Evolutionary conservation across 1,284 basidiomycete species (phyloP), one percentile per base, ranked within the genome.

Genomic region (Malassezia equina): DNA sequence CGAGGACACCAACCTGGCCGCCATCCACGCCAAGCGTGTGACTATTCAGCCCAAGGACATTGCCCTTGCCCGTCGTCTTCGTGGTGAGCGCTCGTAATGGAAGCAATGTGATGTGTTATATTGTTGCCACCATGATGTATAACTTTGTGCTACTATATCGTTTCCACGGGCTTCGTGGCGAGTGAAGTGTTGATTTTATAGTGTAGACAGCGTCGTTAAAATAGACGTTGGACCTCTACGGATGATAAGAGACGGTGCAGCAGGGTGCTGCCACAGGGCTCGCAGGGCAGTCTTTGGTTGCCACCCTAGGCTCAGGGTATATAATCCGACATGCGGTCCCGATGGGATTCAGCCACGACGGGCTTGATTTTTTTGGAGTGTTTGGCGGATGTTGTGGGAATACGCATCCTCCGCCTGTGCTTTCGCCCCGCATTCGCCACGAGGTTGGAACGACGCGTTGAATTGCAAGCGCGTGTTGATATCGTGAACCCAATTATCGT

Each of bases 401-500:
- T 48, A 48, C 24, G 46, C 23, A 13, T 17, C 24, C 11, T 48
- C 32, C n/a, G 12, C 46, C 7, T 23, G 44, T 15, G 15, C 33
- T n/a, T 23, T 19, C 46, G 32, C 19, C 13, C 32, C 24, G 17
- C 4, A 15, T n/a, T 25, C 24, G 17, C 23, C 19, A 12, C 55
- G 55, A 11, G 55, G 28, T 7, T 39, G 63, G 40, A 74, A 74
- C 29, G 60, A 62, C 1, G 69, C 69, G 52, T 76, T 75, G 51
- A 75, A 75, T 42, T 68, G 69, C 31, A 77, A 64, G 60, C 77
- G 61, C 5, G 65, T 66, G 43, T 95, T 95, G 76, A 96, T 94
- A 74, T 96, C 93, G 58, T 87, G 79, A 21, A 95, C 89, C 91
- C 91, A 96, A 66, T 90, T 88, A 64, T 88, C 88, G 65, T 86